These are phyloP conservation scores for Ceratocystis huliohia DNA, from an alignment of 2,329 filamentous ascomycete genomes.

Conservation along the genomic window DNA sequence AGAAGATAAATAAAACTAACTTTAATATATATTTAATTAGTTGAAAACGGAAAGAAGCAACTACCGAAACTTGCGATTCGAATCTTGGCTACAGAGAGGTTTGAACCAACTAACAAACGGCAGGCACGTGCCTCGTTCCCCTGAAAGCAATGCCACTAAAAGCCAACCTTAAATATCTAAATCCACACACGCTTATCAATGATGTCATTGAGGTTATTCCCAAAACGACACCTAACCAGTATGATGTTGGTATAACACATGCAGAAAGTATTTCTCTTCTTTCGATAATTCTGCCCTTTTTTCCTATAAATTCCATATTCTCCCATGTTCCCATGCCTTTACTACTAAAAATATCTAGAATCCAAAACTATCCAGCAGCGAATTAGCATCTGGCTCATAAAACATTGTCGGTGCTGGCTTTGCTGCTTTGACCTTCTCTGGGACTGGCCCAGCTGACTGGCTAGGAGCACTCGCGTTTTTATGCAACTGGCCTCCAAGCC, in stretches of 20 bases:
- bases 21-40: neutral
- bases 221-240: no score
- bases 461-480: slow-evolving; percentile 26
- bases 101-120: neutral
- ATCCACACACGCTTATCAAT: neutral
- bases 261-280: neutral
- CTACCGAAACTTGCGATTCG: neutral
- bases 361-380: slow-evolving; percentile 83
- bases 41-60: neutral
- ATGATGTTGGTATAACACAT: neutral
- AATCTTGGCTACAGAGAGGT: no score
- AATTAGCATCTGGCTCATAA: slow-evolving; percentile 81
- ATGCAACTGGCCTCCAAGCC: slow-evolving; percentile 25
- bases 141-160: neutral
- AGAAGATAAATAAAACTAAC: neutral
- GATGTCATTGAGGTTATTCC: slow-evolving; percentile 2
- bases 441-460: neutral
- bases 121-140: neutral
- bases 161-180: neutral
- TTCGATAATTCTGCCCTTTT: neutral
- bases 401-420: slow-evolving; percentile 64
- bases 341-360: slow-evolving; percentile 40
- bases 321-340: neutral
- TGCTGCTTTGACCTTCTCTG: slow-evolving; percentile 29
- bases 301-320: neutral